A percentile compares a stretch with the other conserved stretches of the same genome.
phyloP scores from a whole-genome alignment of 257 asterid species.

The Jaltomata sinuosa region DNA sequence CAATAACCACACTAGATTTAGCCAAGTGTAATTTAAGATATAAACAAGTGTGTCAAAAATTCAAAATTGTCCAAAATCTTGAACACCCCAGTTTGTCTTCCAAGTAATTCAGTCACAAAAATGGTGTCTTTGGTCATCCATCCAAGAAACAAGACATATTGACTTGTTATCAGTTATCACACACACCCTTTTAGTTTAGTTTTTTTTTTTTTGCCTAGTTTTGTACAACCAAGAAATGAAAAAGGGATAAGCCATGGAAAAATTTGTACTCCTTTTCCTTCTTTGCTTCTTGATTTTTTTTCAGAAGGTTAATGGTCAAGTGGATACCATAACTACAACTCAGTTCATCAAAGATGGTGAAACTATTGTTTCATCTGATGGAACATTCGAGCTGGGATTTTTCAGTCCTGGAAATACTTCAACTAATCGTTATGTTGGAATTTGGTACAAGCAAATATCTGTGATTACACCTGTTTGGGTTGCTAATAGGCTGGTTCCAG shows the following conservation, averaged over 20 bases:
- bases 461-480: constrained; percentile 28
- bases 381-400: constrained; percentile 34
- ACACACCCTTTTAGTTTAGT: neutral
- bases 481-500: constrained; percentile 20
- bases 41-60: neutral
- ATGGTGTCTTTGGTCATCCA: neutral
- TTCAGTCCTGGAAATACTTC: constrained; percentile 27
- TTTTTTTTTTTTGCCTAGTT: neutral
- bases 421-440: constrained; percentile 21
- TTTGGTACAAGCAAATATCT: constrained; percentile 33
- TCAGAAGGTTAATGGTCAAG: neutral
- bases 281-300: neutral
- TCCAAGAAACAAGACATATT: neutral
- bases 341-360: constrained; percentile 20
- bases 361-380: constrained; percentile 27
- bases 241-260: neutral
- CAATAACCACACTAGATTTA: neutral
- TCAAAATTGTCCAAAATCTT: neutral
- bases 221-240: neutral
- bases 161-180: neutral
- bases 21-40: neutral
- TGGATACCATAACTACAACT: constrained; percentile 6
- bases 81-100: neutral
- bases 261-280: neutral
- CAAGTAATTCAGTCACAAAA: neutral